A percentile compares a stretch with the other conserved stretches of the same genome.
Evolutionary conservation across 306 rosid species (phyloP).

Genomic region (Hippophae tibetana): DNA sequence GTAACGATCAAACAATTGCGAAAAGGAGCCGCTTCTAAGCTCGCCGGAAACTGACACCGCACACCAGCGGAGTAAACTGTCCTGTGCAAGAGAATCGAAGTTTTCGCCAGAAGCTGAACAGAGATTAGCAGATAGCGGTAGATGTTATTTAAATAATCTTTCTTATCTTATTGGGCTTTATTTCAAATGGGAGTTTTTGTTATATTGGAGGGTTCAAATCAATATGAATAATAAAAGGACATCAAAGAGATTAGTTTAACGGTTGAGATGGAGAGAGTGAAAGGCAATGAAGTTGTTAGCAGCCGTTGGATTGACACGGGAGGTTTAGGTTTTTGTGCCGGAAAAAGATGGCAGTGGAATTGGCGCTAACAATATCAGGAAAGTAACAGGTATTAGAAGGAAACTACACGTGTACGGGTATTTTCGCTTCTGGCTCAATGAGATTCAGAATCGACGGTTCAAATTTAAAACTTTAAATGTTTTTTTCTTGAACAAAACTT

Average conservation of each 20-base stretch:
- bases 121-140: slow-evolving; percentile 5
- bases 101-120: slow-evolving; percentile 13
- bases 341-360: slow-evolving; percentile 24
- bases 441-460: slow-evolving; percentile 6
- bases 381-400: not conserved
- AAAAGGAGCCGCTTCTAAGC: slow-evolving; percentile 8
- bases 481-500: not conserved
- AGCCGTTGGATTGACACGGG: slow-evolving; percentile 31
- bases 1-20: not conserved
- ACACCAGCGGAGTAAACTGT: not conserved
- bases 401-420: slow-evolving; percentile 30
- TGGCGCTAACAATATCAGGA: slow-evolving; percentile 51
- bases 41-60: slow-evolving; percentile 8
- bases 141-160: slow-evolving; percentile 3
- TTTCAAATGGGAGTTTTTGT: slow-evolving; percentile 49
- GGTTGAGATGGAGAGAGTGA: slow-evolving; percentile 6
- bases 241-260: slow-evolving; percentile 4
- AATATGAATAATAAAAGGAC: not conserved
- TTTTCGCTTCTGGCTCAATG: slow-evolving; percentile 3
- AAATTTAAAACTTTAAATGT: slow-evolving; percentile 16
- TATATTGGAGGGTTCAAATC: slow-evolving; percentile 23
- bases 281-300: not conserved
- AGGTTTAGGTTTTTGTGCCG: slow-evolving; percentile 2
- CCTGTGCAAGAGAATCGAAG: not conserved
- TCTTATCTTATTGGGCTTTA: slow-evolving; percentile 20